Evolutionary conservation across 345 rosid genomes (phyloP).

Genomic region (Rhodamnia rubescens): DNA sequence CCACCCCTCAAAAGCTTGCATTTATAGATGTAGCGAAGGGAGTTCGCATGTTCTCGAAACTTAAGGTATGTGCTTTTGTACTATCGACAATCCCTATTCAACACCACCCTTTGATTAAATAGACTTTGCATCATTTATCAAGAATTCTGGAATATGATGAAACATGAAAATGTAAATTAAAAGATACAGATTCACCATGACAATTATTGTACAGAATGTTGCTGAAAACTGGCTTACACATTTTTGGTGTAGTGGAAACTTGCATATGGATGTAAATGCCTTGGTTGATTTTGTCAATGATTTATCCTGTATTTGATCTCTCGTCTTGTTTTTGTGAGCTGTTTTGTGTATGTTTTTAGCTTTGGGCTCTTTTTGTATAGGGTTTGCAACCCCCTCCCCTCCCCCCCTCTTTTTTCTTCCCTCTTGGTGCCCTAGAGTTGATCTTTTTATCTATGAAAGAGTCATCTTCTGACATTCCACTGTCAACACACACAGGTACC

Average conservation of each 20-base stretch:
- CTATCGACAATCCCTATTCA: background rate
- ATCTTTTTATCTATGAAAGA: background rate
- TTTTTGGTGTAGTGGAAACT: background rate
- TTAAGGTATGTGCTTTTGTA: conserved; percentile 44
- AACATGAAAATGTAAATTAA: background rate
- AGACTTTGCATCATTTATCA: background rate
- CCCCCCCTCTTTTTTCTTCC: background rate
- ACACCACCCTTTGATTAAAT: background rate
- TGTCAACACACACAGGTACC: conserved; percentile 60
- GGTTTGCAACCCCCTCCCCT: background rate
- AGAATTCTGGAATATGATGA: background rate
- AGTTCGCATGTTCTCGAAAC: conserved; percentile 95
- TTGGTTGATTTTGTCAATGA: background rate
- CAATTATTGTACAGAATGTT: background rate
- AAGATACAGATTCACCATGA: background rate
- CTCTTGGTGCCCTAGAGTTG: background rate
- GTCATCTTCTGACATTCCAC: background rate
- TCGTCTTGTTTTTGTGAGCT: background rate
- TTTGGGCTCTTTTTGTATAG: background rate
- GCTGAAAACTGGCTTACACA: background rate
- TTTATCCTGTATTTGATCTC: background rate
- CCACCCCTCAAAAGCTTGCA: conserved; percentile 95
- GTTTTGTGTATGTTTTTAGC: background rate
- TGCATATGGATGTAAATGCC: background rate
- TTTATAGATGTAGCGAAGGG: conserved; percentile 97